Percentiles rank a stretch among this genome's conserved stretches.
Conservation (phyloP, 2,329 filamentous ascomycete species). For the Aspergillus phoenicis region DNA sequence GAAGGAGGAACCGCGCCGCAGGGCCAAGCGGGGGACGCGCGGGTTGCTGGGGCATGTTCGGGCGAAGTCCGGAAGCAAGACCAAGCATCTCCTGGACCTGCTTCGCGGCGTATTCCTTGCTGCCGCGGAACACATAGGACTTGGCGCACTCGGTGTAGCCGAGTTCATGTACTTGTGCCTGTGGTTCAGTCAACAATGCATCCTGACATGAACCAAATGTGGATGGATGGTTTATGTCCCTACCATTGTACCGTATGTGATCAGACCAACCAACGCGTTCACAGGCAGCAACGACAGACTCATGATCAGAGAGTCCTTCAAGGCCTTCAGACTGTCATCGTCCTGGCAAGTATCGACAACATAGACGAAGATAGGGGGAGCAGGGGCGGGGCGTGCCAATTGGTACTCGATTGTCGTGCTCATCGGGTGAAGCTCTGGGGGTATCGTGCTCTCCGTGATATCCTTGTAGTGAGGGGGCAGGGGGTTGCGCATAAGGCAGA, state of each 20-base stretch:
- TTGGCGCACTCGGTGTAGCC: constrained; percentile 98
- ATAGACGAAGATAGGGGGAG: constrained; percentile 68
- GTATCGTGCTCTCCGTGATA: constrained; percentile 66
- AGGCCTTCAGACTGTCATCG: constrained; percentile 66
- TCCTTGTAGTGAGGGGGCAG: constrained; percentile 70
- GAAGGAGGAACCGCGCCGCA: constrained; percentile 86
- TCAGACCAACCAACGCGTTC: constrained; percentile 65
- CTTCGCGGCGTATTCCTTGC: constrained; percentile 96
- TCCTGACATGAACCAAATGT: neutral
- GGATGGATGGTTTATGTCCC: constrained; percentile 23
- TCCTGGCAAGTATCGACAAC: constrained; percentile 71
- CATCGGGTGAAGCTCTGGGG: constrained; percentile 65
- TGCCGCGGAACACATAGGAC: constrained; percentile 96
- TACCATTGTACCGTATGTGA: constrained; percentile 86
- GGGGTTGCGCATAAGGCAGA: constrained; percentile 67
- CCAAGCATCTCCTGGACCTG: constrained; percentile 99
- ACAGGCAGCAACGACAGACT: constrained; percentile 65
- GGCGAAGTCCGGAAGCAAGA: constrained; percentile 70
- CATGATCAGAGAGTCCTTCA: constrained; percentile 69
- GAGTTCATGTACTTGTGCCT: constrained; percentile 96
- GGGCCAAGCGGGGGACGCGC: constrained; percentile 76
- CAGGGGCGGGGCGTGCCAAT: constrained; percentile 62
- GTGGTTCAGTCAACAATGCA: constrained; percentile 20
- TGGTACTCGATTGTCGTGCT: constrained; percentile 70
- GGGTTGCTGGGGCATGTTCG: constrained; percentile 70